Base-by-base conservation (phyloP, 75 land plant genomes). In the Selaginella tamariscina region DNA sequence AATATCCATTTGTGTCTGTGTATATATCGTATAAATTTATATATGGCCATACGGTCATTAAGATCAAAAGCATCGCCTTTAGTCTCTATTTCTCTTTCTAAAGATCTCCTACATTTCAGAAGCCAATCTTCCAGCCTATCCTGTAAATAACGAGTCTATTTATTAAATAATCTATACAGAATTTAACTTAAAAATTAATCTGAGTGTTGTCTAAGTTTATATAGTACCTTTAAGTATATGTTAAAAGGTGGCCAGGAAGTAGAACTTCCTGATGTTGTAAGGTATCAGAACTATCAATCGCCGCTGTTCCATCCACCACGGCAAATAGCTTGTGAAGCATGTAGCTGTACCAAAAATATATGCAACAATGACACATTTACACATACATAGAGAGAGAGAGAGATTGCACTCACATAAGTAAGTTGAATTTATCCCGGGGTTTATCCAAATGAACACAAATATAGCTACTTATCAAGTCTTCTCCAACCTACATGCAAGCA, bases 271-370 rank as follows among this genome's bases (percentile, higher is more conserved):
- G 97, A 72, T 88, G 83, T 68, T 95, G 99, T 71, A 91, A 75
- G 31, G 97, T 77, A 80, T 95, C 99, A 20, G 81, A 71, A 75
- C 87, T 91, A 71, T 95, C 99, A 31, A 86, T 84, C 44, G 79
- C 75, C 60, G 99, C 83, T 31, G 87, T 87, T 33, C 82, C 84
- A 74, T 95, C 99, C 30, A 84, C 81, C 33, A 95, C 68, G 39
- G 99, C 96, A 81, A 83, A 95, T 24, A 95, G 97, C 81, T 91
- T 95, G 72, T 91, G 99, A 71, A 91, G 30, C 97, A 88, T 91
- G 68, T 86, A 89, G 28, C 98, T 93, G 71, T 27, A 71, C 56
- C 27, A 56, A 11, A 29, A 65, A 18, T 31, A 22, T n/a, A n/a
- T 69, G 32, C 0, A 54, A 21, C 9, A 49, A 0, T 2, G 1